These are phyloP conservation scores for Neofusicoccum umdonicola DNA, from an alignment of 2,329 filamentous ascomycete genomes.

Conservation along the genomic window DNA sequence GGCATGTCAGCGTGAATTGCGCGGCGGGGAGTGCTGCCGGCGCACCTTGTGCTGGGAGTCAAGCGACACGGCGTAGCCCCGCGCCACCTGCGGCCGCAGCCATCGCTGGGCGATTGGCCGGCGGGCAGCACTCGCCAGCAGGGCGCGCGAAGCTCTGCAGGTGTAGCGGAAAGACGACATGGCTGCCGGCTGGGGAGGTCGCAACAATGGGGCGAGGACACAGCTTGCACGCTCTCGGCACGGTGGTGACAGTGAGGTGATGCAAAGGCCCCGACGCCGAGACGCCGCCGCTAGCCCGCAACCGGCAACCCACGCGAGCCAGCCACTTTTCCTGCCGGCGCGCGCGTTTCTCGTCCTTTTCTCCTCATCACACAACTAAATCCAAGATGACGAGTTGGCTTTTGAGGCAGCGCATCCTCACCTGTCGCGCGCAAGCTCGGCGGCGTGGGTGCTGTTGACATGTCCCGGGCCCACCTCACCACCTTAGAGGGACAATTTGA, in stretches of 20 bases:
- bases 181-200: conserved; percentile 19
- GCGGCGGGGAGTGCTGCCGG: not conserved
- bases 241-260: conserved; percentile 18
- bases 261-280: conserved; percentile 1
- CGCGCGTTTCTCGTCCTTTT: conserved; percentile 22
- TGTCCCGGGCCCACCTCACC: conserved; percentile 47
- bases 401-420: conserved; percentile 56
- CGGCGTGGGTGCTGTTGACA: conserved; percentile 50
- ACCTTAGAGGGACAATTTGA: conserved; percentile 46
- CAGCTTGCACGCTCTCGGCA: not conserved
- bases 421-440: conserved; percentile 47
- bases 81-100: conserved; percentile 33
- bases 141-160: conserved; percentile 39
- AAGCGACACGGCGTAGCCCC: conserved; percentile 41
- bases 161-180: conserved; percentile 44
- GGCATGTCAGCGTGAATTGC: conserved; percentile 19
- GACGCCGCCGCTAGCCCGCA: not conserved
- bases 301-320: not conserved
- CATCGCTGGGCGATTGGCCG: conserved; percentile 24
- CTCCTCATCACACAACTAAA: conserved; percentile 68
- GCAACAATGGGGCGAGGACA: not conserved
- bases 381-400: conserved; percentile 74
- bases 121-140: conserved; percentile 23
- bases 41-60: conserved; percentile 50
- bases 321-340: not conserved